phyloP scores from a whole-genome alignment of 306 rosid genomes.

The Pyrus betulifolia region DNA sequence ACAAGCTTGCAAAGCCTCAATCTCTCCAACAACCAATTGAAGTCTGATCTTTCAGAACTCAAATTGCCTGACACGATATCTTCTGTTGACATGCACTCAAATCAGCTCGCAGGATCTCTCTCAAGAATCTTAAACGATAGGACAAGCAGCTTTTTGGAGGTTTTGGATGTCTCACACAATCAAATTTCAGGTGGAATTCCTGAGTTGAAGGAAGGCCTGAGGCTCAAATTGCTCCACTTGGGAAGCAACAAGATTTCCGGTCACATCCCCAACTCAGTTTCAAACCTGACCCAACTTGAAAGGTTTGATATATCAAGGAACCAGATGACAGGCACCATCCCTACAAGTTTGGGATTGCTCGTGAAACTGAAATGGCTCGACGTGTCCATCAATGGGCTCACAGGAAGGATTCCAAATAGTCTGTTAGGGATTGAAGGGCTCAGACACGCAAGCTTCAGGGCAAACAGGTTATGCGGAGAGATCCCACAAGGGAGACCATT shows the following conservation, averaged over 20 bases:
- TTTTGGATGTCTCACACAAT: conserved; percentile 67
- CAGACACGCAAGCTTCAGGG: conserved; percentile 76
- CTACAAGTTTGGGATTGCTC: conserved; percentile 52
- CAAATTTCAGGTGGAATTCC: conserved; percentile 68
- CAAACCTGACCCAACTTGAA: conserved; percentile 55
- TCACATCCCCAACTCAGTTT: conserved; percentile 56
- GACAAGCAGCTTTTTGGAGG: conserved; percentile 62
- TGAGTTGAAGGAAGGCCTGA: conserved; percentile 47
- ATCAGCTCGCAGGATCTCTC: conserved; percentile 61
- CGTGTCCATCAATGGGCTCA: conserved; percentile 65
- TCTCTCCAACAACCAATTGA: conserved; percentile 80
- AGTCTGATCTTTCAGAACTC: conserved; percentile 48
- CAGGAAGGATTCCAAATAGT: conserved; percentile 70
- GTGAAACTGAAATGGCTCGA: conserved; percentile 81
- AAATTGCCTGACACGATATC: conserved; percentile 46
- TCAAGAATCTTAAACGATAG: conserved; percentile 44
- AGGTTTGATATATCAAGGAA: conserved; percentile 80
- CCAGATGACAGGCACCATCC: conserved; percentile 61
- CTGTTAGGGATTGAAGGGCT: conserved; percentile 55
- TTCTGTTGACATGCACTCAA: conserved; percentile 60
- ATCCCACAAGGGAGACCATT: conserved; percentile 86
- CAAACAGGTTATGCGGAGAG: conserved; percentile 86
- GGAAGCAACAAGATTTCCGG: conserved; percentile 69
- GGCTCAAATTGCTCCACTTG: conserved; percentile 54
- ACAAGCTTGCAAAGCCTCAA: conserved; percentile 61